Evolutionary conservation across 345 rosid genomes (phyloP).

Genomic region (Fremontodendron californicum): DNA sequence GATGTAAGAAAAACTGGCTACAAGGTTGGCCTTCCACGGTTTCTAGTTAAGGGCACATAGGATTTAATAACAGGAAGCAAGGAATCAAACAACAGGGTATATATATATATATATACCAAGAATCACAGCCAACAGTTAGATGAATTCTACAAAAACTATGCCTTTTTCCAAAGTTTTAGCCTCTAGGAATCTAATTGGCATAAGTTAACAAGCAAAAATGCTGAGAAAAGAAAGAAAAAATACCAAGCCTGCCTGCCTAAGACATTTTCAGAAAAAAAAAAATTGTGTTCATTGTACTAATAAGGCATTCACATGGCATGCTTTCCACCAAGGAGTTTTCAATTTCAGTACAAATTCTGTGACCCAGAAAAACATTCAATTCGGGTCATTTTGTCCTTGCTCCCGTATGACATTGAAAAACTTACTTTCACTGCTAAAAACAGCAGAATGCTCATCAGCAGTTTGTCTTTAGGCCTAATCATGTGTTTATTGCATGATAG

Average conservation of each 20-base stretch:
- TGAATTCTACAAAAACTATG: background rate
- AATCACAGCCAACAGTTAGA: constrained; percentile 8
- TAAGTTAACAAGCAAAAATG: background rate
- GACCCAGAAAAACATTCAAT: background rate
- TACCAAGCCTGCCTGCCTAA: too few relatives aligned
- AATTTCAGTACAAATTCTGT: background rate
- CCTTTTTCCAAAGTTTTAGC: background rate
- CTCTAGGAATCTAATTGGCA: background rate
- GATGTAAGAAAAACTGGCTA: constrained; percentile 51
- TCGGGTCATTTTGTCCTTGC: background rate
- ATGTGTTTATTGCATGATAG: background rate
- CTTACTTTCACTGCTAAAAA: background rate
- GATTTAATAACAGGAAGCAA: background rate
- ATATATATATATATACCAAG: background rate
- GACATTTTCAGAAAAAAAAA: background rate
- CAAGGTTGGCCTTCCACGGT: constrained; percentile 64
- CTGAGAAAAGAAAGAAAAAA: background rate
- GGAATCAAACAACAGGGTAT: background rate
- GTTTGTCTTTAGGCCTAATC: background rate
- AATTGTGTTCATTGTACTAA: background rate
- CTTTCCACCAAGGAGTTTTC: background rate
- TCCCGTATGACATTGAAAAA: background rate
- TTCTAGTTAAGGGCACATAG: constrained; percentile 19
- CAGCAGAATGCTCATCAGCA: background rate
- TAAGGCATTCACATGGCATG: background rate